Evolutionary conservation across 202 grass and related monocot species (phyloP).

Genomic region (Saccharum hybrid): DNA sequence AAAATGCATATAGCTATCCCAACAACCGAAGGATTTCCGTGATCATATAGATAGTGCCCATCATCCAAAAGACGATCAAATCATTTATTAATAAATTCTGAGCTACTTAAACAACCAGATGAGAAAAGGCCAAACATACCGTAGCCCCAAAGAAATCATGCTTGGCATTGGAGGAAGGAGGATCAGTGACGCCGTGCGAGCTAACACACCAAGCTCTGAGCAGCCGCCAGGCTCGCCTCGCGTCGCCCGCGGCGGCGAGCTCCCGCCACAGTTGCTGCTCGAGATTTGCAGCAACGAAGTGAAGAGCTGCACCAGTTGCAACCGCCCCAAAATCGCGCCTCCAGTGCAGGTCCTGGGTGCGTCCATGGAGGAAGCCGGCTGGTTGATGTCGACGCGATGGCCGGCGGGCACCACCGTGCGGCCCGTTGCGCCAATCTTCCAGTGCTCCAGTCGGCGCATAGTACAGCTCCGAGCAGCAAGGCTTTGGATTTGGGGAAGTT

Average conservation of each 20-base stretch:
- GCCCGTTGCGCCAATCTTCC: background rate
- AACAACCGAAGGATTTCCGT: background rate
- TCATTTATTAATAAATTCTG: background rate
- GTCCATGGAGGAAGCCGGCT: background rate
- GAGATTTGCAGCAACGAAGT: background rate
- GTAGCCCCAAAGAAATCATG: background rate
- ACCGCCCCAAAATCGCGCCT: background rate
- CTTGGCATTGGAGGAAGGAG: background rate
- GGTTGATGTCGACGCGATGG: background rate
- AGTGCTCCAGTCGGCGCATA: background rate
- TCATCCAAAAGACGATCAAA: background rate
- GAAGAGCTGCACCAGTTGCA: background rate
- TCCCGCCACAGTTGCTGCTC: background rate
- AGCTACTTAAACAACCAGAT: background rate
- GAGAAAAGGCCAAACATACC: slow-evolving; percentile 23
- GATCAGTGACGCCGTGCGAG: background rate
- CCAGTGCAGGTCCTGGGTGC: background rate
- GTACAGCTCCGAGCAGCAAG: background rate
- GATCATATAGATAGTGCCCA: background rate
- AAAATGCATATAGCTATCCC: background rate
- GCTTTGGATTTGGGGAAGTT: background rate
- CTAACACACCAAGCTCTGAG: background rate
- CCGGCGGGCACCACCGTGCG: background rate
- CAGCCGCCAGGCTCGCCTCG: background rate
- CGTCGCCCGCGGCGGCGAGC: too few species aligned